Conservation (phyloP, 164 flowering plant species). For the Macadamia integrifolia region DNA sequence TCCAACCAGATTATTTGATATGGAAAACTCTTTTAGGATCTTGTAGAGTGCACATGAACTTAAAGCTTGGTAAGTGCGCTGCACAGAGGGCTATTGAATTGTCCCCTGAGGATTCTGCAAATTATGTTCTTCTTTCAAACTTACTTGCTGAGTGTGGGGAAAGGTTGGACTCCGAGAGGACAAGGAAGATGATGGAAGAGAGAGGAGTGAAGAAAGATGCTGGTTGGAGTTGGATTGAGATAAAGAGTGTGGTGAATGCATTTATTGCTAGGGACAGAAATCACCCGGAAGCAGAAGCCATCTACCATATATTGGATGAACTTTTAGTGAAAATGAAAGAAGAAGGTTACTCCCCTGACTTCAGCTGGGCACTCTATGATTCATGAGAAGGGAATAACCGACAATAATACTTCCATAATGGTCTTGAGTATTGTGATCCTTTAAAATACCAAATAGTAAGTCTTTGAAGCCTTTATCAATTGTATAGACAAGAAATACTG, state of each 20-base stretch:
- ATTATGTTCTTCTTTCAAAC: slow-evolving; percentile 17
- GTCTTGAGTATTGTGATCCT: neutral
- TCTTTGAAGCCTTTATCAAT: neutral
- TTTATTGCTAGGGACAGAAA: slow-evolving; percentile 12
- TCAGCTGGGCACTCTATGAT: neutral
- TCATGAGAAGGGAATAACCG: neutral
- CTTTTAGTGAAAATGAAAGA: slow-evolving; percentile 17
- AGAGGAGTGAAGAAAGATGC: slow-evolving; percentile 15
- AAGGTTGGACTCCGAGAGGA: slow-evolving; percentile 9
- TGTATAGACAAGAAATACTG: neutral
- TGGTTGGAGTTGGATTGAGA: slow-evolving; percentile 22
- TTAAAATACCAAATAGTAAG: neutral
- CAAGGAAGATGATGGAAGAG: slow-evolving; percentile 16
- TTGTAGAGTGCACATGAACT: slow-evolving; percentile 15
- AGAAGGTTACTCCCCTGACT: slow-evolving; percentile 15
- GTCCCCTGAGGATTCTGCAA: slow-evolving; percentile 19
- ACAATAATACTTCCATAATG: neutral
- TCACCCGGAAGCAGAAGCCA: slow-evolving; percentile 9
- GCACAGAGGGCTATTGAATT: slow-evolving; percentile 13
- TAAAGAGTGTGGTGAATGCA: slow-evolving; percentile 9
- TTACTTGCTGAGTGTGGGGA: slow-evolving; percentile 8
- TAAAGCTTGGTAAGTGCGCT: slow-evolving; percentile 17
- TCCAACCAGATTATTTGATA: slow-evolving; percentile 15
- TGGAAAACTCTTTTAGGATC: slow-evolving; percentile 19
- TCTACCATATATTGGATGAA: slow-evolving; percentile 10